Evolutionary conservation across 2,329 filamentous ascomycete species (phyloP), one percentile per base, ranked within the genome.

Genomic region (Neopestalotiopsis sp.): DNA sequence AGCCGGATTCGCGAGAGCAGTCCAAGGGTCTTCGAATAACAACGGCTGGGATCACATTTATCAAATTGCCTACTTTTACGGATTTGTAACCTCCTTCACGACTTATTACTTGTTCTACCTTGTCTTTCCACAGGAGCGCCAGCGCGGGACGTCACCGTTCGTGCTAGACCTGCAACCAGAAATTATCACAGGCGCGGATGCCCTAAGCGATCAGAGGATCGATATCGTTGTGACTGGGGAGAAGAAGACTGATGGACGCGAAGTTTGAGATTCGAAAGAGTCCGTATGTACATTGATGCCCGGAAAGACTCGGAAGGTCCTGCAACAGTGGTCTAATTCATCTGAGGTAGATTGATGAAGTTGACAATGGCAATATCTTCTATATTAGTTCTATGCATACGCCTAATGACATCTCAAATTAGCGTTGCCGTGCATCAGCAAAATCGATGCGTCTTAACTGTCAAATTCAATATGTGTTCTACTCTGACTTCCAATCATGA

Each of bases 11-110:
- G 68, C 74, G 24, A 74, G 75, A 9, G 68, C 73, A 6, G 70
- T 78, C 6, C 73, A 71, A 65, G 71, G 61, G 1, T 61, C 69
- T 3, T 70, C 70, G 2, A 67, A 70, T 40, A 71, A 70, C 12
- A 70, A 72, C 49, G 75, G 74, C 9, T 77, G 75, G 85, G 76
- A 78, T 65, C 75, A 76, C 58, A 32, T 75, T 13, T 77, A 77
- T 30, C 71, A 77, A 66, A 70, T 77, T 17, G 74, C 73, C 2
- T 78, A 77, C 62, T 76, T 78, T 69, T 77, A 76, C 67, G 76
- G 76, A 0, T 77, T 77, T 61, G 71, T 73, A n/a, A 69, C 74
- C 10, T 69, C 74, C 4, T 70, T 75, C 14, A 28, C 66, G 10
- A 59, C 73, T 10, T 74, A 78, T 66, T 73, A 71, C 68, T 49